A percentile compares a stretch with the other conserved stretches of the same genome.
phyloP scores from a whole-genome alignment of 805 yeast species.

The Candida adriatica region DNA sequence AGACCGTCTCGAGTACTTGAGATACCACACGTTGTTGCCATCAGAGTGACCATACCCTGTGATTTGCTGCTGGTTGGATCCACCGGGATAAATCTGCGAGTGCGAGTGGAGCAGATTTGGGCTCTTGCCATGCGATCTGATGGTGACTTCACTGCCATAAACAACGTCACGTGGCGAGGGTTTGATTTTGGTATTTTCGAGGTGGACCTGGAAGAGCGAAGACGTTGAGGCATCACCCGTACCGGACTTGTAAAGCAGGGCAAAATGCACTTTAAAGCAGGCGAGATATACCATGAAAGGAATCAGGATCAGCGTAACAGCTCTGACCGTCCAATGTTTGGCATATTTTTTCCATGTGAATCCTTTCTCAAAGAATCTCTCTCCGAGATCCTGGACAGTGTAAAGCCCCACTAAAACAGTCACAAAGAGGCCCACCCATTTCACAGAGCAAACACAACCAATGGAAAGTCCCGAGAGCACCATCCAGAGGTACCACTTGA shows the following conservation, averaged over 20 bases:
- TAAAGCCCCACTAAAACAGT: conserved; percentile 56
- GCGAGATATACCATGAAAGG: conserved; percentile 66
- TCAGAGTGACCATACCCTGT: conserved; percentile 92
- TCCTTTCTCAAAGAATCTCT: conserved; percentile 28
- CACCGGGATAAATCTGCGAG: conserved; percentile 77
- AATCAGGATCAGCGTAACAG: conserved; percentile 55
- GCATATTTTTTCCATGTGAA: conserved; percentile 31
- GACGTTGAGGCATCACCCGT: conserved; percentile 92
- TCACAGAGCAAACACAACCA: conserved; percentile 80
- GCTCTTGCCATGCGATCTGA: conserved; percentile 61
- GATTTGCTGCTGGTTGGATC: conserved; percentile 89
- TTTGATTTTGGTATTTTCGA: conserved; percentile 58
- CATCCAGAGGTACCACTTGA: conserved; percentile 48
- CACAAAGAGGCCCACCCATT: conserved; percentile 78
- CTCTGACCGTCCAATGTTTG: conserved; percentile 68
- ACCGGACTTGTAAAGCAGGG: conserved; percentile 70
- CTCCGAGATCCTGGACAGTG: conserved; percentile 44
- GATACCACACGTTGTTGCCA: conserved; percentile 73
- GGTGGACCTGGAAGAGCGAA: conserved; percentile 82
- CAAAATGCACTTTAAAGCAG: conserved; percentile 78
- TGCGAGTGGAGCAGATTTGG: conserved; percentile 87
- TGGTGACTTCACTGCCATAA: conserved; percentile 42
- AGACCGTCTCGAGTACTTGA: conserved; percentile 50
- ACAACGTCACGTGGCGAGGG: conserved; percentile 65
- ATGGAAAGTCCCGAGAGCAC: conserved; percentile 56